Conservation (phyloP, 2,329 filamentous ascomycete genomes). For the Bipolaris oryzae region DNA sequence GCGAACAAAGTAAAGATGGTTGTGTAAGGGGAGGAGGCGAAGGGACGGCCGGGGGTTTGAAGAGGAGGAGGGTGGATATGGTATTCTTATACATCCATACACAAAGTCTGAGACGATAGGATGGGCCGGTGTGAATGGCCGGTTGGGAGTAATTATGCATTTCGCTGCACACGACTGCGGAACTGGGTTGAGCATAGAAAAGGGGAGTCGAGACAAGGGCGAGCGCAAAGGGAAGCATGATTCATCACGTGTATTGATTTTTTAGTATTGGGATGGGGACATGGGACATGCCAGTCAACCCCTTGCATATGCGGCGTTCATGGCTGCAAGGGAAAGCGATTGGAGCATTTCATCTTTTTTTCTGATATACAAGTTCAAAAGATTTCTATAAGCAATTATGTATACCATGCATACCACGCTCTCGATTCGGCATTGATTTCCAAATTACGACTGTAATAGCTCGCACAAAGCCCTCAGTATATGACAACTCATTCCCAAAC, state of each 20-base stretch:
- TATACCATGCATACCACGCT: conserved; percentile 9
- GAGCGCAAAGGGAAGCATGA: too few species aligned
- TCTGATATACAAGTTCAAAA: conserved; percentile 3
- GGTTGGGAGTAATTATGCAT: too few species aligned
- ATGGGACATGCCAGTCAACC: not conserved
- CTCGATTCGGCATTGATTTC: not conserved
- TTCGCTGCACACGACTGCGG: too few species aligned
- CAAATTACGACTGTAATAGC: not conserved
- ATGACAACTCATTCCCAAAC: conserved; percentile 74
- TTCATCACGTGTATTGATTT: not conserved
- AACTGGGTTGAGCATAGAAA: too few species aligned
- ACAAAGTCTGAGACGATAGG: too few species aligned
- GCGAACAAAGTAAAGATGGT: not conserved
- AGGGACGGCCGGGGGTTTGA: not conserved
- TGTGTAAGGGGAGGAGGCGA: too few species aligned
- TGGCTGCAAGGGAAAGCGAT: not conserved
- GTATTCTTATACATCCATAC: too few species aligned
- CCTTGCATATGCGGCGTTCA: conserved; percentile 1
- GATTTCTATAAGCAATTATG: conserved; percentile 9
- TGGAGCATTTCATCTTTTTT: not conserved
- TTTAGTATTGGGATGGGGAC: not conserved
- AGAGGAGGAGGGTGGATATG: too few species aligned
- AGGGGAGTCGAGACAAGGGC: not conserved
- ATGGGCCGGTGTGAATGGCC: too few species aligned
- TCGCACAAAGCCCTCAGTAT: not conserved